Percentiles rank a stretch among this genome's conserved stretches.
phyloP scores from a whole-genome alignment of 805 yeast species.

The Starmera quercuum region DNA sequence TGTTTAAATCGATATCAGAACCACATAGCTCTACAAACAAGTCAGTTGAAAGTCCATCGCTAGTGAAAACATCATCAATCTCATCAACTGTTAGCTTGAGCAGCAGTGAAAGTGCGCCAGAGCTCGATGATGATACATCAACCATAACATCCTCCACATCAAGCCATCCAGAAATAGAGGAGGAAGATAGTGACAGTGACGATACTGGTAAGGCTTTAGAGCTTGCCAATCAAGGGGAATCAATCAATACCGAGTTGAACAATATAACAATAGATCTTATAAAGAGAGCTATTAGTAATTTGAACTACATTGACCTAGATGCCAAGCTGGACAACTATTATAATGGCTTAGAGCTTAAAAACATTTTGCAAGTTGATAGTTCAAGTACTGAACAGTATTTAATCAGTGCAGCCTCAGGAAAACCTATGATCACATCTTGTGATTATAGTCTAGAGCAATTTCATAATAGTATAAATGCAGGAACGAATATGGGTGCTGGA shows the following conservation, averaged over 20 bases:
- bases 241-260: conserved; percentile 15
- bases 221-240: conserved; percentile 16
- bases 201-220: conserved; percentile 11
- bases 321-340: conserved; percentile 2
- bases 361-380: background rate
- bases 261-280: conserved; percentile 14
- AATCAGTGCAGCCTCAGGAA: too few species aligned
- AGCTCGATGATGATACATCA: too few species aligned
- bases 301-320: conserved; percentile 13
- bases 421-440: background rate
- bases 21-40: too few species aligned
- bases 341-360: background rate
- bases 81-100: too few species aligned
- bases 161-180: background rate
- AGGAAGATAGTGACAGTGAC: background rate
- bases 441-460: background rate
- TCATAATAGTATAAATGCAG: background rate
- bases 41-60: too few species aligned
- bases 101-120: too few species aligned
- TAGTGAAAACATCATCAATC: too few species aligned
- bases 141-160: too few species aligned
- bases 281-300: conserved; percentile 13
- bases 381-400: background rate
- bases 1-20: background rate
- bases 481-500: background rate